A percentile compares a stretch with the other conserved stretches of the same genome.
phyloP scores from a whole-genome alignment of 257 asterid genomes.

The Ballota nigra region DNA sequence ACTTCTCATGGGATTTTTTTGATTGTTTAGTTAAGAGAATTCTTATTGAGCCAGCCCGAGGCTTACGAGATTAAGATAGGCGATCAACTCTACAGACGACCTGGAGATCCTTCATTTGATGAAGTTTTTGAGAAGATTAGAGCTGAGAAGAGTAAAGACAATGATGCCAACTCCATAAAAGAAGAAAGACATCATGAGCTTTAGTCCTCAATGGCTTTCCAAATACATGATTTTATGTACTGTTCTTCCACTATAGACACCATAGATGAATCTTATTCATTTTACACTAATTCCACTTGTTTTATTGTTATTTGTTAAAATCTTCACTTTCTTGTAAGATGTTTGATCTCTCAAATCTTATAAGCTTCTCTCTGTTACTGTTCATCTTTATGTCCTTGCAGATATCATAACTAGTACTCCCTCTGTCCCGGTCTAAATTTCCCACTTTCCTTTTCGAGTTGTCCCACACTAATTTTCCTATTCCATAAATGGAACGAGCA shows the following conservation, averaged over 20 bases:
- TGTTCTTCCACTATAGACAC: not conserved
- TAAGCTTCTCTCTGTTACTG: constrained; percentile 10
- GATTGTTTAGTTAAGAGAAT: constrained; percentile 61
- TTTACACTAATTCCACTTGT: too few relatives aligned
- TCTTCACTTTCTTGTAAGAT: too few relatives aligned
- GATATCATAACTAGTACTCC: not conserved
- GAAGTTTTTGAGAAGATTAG: constrained; percentile 49
- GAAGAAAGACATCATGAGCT: constrained; percentile 54
- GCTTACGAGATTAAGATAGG: constrained; percentile 91
- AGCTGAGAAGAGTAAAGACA: constrained; percentile 33
- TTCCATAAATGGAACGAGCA: too few relatives aligned
- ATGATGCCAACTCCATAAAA: constrained; percentile 18
- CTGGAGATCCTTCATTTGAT: constrained; percentile 88
- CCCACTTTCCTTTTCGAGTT: too few relatives aligned
- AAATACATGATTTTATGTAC: not conserved
- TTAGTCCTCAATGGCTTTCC: constrained; percentile 17
- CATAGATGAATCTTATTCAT: not conserved
- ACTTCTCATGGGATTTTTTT: constrained; percentile 11
- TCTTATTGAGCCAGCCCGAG: constrained; percentile 68
- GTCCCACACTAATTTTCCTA: too few relatives aligned
- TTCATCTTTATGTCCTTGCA: not conserved
- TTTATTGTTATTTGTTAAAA: too few relatives aligned
- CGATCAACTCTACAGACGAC: constrained; percentile 70
- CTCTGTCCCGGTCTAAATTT: too few relatives aligned
- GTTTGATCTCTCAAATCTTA: not conserved